Conservation (phyloP, 441 rosid species). For the Syzygium malaccense region DNA sequence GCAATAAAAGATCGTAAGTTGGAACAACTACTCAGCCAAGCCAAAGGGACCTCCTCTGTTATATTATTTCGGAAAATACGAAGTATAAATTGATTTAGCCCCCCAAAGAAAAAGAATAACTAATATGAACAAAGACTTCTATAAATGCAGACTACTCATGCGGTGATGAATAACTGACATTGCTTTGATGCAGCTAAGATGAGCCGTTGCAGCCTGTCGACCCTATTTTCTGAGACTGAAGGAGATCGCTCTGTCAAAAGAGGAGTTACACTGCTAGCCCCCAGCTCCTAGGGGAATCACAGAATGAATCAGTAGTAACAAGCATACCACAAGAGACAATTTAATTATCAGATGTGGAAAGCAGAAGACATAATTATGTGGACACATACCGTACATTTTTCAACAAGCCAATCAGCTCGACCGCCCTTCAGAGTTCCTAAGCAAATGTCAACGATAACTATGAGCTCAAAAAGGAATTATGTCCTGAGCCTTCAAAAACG, state of each 20-base stretch:
- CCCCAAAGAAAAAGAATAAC: neutral
- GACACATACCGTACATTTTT: slow-evolving; percentile 75
- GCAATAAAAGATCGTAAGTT: neutral
- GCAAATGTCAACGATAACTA: slow-evolving; percentile 4
- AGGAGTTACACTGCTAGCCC: slow-evolving; percentile 84
- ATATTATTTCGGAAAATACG: neutral
- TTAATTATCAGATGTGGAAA: neutral
- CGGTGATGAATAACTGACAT: slow-evolving; percentile 26
- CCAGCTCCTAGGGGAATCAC: slow-evolving; percentile 48
- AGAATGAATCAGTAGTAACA: neutral
- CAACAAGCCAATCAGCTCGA: slow-evolving; percentile 88
- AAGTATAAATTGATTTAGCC: neutral
- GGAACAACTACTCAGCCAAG: neutral
- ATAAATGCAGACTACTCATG: neutral
- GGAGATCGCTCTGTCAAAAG: slow-evolving; percentile 65
- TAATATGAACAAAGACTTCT: neutral
- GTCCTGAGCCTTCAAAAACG: neutral
- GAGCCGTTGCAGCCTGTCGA: slow-evolving; percentile 67
- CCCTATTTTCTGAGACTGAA: slow-evolving; percentile 63
- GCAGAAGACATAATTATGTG: neutral
- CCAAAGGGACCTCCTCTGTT: neutral
- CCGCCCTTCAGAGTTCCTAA: slow-evolving; percentile 86
- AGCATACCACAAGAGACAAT: neutral
- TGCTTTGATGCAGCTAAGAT: slow-evolving; percentile 77
- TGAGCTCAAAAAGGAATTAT: neutral